These are phyloP conservation scores for Colletotrichum filicis DNA, from an alignment of 2,329 filamentous ascomycete species.

Conservation along the genomic window DNA sequence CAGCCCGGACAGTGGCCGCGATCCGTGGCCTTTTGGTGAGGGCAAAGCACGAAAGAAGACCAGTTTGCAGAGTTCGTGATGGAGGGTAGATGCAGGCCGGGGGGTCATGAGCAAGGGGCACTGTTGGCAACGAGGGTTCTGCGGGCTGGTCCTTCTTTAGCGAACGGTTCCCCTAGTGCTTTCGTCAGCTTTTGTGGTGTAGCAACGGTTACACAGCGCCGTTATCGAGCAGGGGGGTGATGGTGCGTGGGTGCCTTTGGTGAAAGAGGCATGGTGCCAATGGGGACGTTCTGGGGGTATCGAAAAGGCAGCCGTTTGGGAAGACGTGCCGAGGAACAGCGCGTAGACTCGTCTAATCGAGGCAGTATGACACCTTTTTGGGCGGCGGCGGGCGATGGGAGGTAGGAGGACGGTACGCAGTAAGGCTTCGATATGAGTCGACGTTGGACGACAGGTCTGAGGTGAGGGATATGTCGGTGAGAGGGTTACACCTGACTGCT, in stretches of 20 bases:
- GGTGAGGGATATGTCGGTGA: conserved; percentile 25
- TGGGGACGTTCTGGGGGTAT: background rate
- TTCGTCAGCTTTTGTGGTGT: conserved; percentile 21
- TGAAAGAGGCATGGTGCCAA: background rate
- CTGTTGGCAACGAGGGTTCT: background rate
- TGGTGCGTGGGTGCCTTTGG: background rate
- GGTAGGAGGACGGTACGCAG: background rate
- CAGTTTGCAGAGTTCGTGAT: conserved; percentile 10
- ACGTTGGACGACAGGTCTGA: background rate
- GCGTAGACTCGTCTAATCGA: background rate
- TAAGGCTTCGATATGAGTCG: background rate
- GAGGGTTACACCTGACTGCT: conserved; percentile 34
- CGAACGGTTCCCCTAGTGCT: conserved; percentile 23
- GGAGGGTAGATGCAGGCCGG: conserved; percentile 33
- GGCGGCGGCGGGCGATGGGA: background rate
- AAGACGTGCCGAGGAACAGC: conserved; percentile 3
- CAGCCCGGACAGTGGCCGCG: background rate
- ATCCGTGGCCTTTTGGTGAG: background rate
- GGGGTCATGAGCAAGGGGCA: conserved; percentile 26
- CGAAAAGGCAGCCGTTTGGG: conserved; percentile 5
- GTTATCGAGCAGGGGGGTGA: background rate
- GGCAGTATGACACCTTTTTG: background rate
- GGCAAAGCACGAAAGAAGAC: background rate
- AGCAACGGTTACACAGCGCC: conserved; percentile 8
- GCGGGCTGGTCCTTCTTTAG: conserved; percentile 32